Base-by-base conservation (phyloP, 2,329 filamentous ascomycete genomes). In the Fusarium sp. region DNA sequence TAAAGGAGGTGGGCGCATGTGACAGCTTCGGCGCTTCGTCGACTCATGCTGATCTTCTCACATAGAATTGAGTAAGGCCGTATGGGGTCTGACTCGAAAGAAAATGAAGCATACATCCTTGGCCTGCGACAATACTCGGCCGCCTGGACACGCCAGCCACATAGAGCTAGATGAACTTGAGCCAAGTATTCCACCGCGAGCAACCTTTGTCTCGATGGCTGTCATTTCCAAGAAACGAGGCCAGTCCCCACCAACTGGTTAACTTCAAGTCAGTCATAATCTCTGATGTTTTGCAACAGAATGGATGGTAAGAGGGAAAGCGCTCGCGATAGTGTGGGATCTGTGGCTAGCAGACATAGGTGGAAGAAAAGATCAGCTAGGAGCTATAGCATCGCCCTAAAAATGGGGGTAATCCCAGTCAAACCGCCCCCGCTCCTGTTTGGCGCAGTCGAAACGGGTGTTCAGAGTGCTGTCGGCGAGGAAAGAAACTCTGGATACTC, bases 11-110 rank as follows among this genome's bases (percentile, higher is more conserved):
- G 11, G 24, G 18, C 0, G 8, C 1, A 18, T 2, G 5, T 12
- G 2, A 5, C 5, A 24, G 42, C 3, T 24, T 18, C n/a, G 5
- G 24, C 15, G n/a, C 11, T 24, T 44, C 17, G 24, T 44, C n/a
- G 11, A 18, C 42, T 0, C 2, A 44, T 9, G 0, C 3, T 12
- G 6, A 44, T 13, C 7, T 6, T 24, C 10, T 18, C 10, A 2
- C 2, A 24, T 8, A 17, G 41, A 18, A 24, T 4, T 5, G 10
- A 44, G 42, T 1, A 24, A 8, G n/a, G 17, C 15, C 2, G 2
- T 12, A 44, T 15, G 1, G 10, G 15, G 10, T 15, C n/a, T 0
- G 15, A 0, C n/a, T 0, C 2, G 15, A 44, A 17, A 17, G 15
- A 17, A 24, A 9, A 10, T 44, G 6, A 24, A 24, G 0, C 1